Evolutionary conservation across 176 grass and related monocot species (phyloP), one percentile per base, ranked within the genome.

Genomic region (Oryza glumipatula): DNA sequence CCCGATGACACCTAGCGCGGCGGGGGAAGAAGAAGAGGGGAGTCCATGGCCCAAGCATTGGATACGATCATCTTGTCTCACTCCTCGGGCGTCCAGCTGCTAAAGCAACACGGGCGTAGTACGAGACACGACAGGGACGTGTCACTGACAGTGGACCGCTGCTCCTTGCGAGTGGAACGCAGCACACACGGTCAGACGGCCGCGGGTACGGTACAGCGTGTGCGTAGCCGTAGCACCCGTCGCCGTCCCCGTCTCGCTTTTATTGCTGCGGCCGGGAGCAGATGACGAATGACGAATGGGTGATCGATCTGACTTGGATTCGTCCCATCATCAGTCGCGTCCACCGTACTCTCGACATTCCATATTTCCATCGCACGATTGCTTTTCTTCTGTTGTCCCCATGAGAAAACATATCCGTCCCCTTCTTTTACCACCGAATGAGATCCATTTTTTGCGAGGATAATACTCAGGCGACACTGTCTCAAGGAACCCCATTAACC

Each of bases 271-370:
- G 39, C 10, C 24, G n/a, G 49, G 23, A 21, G 80, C 33, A 11
- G 45, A 14, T 26, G 47, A 69, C 28, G 73, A 64, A 65, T 26
- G 72, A 51, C 33, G 33, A 35, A 36, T 36, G 35, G 1, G 70
- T 13, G 66, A 63, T 45, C 74, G 66, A 63, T 45, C 74, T 74
- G 66, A 45, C 61, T 82, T 47, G 71, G 71, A 81, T 16, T 47
- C 78, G 16, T 83, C 80, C 36, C 66, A 17, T 66, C 74, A 15
- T 19, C 32, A 44, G 35, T 84, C 86, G 74, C 22, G 45, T 83
- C 67, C 24, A 2, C 11, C 60, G 84, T 58, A 56, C 47, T 15
- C 65, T 49, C 60, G 22, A 54, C 69, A 80, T 39, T 39, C 38
- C 38, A 39, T 39, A 7, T 39, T 38, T 28, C 58, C 84, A 51